Conservation (phyloP, 2,329 filamentous ascomycete genomes). For the Ophiocordyceps camponoti-leonardi region DNA sequence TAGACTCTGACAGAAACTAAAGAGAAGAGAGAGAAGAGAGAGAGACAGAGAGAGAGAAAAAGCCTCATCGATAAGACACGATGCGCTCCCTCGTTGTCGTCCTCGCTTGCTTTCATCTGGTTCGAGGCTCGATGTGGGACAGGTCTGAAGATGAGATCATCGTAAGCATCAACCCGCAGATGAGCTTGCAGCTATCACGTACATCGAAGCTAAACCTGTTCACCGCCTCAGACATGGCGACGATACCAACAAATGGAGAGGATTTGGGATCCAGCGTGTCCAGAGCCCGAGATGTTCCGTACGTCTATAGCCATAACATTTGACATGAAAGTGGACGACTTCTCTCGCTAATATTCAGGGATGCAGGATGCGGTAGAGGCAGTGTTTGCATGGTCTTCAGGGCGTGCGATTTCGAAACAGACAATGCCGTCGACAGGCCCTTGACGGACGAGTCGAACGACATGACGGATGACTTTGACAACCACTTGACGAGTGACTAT, state of each 20-base stretch:
- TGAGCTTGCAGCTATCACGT: too few relatives aligned
- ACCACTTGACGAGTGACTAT: too few relatives aligned
- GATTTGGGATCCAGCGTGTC: neutral
- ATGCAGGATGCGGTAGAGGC: neutral
- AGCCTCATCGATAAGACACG: too few relatives aligned
- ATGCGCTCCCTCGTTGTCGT: too few relatives aligned
- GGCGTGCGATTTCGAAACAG: neutral
- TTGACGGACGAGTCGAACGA: too few relatives aligned
- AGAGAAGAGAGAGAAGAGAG: neutral
- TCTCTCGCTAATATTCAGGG: neutral
- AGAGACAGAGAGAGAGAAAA: too few relatives aligned
- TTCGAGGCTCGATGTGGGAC: neutral
- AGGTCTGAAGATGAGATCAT: neutral
- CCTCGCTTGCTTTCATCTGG: neutral
- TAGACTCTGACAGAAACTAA: neutral
- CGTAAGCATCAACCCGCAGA: too few relatives aligned
- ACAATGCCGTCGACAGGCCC: too few relatives aligned
- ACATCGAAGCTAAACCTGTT: too few relatives aligned
- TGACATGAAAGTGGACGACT: too few relatives aligned
- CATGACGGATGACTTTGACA: too few relatives aligned
- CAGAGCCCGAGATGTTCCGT: neutral
- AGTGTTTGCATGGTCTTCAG: neutral
- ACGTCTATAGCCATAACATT: neutral
- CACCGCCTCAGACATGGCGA: neutral
- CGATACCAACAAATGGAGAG: neutral